Evolutionary conservation across 1,284 basidiomycete genomes (phyloP).

Genomic region (Polyporus tsugae): DNA sequence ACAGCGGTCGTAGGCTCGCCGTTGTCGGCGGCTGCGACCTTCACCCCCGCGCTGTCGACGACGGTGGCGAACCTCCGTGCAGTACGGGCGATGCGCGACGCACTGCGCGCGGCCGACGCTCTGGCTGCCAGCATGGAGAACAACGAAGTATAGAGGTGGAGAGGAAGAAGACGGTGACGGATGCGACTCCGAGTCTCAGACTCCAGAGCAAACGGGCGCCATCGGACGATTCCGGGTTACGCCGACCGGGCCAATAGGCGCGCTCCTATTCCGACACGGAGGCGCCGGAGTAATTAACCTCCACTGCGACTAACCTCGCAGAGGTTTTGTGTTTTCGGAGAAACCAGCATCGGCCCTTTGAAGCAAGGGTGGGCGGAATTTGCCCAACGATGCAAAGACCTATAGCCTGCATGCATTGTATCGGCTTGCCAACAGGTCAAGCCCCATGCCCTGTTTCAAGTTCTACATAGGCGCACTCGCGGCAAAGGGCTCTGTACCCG

Average conservation of each 20-base stretch:
- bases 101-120: slow-evolving; percentile 62
- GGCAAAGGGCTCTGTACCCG: too few relatives aligned
- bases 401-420: too few relatives aligned
- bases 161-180: slow-evolving; percentile 24
- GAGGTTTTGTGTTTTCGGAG: too few relatives aligned
- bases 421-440: too few relatives aligned
- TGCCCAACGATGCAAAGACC: neutral
- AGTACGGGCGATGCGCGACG: slow-evolving; percentile 66
- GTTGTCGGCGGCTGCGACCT: slow-evolving; percentile 85
- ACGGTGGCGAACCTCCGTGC: slow-evolving; percentile 71
- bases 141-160: slow-evolving; percentile 15
- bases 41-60: slow-evolving; percentile 81
- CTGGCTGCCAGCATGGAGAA: slow-evolving; percentile 61
- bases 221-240: slow-evolving; percentile 22
- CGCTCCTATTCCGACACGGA: slow-evolving; percentile 16
- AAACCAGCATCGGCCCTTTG: neutral
- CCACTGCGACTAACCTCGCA: neutral
- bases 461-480: too few relatives aligned
- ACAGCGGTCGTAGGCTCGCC: slow-evolving; percentile 85
- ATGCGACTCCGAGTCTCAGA: slow-evolving; percentile 3
- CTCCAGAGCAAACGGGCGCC: slow-evolving; percentile 18
- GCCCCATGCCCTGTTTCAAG: too few relatives aligned
- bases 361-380: neutral
- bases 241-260: slow-evolving; percentile 28
- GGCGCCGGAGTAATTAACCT: neutral